phyloP scores from a whole-genome alignment of 2,329 filamentous ascomycete genomes.

The Orbilia quercus region DNA sequence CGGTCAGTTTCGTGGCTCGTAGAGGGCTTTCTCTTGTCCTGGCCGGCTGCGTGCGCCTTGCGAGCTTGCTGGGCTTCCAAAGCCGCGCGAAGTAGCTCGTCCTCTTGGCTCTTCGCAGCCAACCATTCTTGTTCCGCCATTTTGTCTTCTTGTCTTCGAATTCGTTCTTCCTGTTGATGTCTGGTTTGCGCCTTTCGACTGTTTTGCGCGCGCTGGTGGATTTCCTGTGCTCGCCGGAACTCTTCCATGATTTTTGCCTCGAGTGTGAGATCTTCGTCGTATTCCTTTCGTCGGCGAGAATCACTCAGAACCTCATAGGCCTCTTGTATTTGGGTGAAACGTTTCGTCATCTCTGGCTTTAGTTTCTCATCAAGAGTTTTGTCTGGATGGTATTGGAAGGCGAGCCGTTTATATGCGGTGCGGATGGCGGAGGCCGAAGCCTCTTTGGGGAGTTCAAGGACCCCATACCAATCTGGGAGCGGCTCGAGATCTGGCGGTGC shows the following conservation, averaged over 20 bases:
- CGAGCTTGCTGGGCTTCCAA: conserved; percentile 36
- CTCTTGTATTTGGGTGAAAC: conserved; percentile 92
- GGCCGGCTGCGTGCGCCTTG: conserved; percentile 29
- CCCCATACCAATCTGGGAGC: conserved; percentile 77
- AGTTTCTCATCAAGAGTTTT: conserved; percentile 82
- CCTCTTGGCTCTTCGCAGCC: conserved; percentile 45
- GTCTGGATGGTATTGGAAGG: conserved; percentile 89
- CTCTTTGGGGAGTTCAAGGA: conserved; percentile 78
- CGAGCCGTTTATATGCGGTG: conserved; percentile 83
- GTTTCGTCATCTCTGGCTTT: conserved; percentile 81
- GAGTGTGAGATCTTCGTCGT: conserved; percentile 75
- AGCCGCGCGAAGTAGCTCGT: conserved; percentile 33
- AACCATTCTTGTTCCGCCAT: conserved; percentile 37
- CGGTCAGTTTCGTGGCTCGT: conserved; percentile 25
- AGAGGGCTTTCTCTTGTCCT: conserved; percentile 18
- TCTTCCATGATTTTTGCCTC: conserved; percentile 47
- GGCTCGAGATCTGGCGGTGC: conserved; percentile 41
- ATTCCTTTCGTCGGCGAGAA: conserved; percentile 76
- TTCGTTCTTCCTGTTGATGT: conserved; percentile 40
- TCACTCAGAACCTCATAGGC: conserved; percentile 92
- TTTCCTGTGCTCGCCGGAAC: conserved; percentile 33
- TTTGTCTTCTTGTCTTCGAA: conserved; percentile 35
- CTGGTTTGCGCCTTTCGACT: conserved; percentile 43
- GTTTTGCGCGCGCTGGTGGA: conserved; percentile 25
- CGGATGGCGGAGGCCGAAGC: conserved; percentile 79